Evolutionary conservation across 2,329 filamentous ascomycete species (phyloP).

Genomic region (Sordariomycetes sp.): DNA sequence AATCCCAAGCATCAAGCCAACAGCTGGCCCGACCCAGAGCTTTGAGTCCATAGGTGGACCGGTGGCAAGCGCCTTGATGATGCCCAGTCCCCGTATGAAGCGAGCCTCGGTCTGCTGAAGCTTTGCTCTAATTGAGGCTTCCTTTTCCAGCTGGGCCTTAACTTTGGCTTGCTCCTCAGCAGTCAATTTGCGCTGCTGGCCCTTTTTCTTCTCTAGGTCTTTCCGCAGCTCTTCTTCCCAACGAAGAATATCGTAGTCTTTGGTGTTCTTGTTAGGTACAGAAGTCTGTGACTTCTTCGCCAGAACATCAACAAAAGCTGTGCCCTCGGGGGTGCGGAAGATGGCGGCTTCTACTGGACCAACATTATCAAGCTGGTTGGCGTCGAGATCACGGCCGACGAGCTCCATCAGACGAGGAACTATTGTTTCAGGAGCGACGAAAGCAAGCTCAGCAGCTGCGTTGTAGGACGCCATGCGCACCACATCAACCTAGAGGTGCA

Average conservation of each 20-base stretch:
- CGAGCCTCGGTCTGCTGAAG: constrained; percentile 61
- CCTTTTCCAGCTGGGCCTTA: constrained; percentile 82
- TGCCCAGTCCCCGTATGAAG: constrained; percentile 74
- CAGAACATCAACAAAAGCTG: constrained; percentile 81
- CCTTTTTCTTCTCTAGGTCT: constrained; percentile 89
- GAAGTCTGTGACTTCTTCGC: constrained; percentile 66
- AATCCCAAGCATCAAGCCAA: constrained; percentile 61
- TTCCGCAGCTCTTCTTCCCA: constrained; percentile 91
- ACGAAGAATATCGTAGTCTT: constrained; percentile 91
- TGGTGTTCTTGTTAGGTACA: constrained; percentile 76
- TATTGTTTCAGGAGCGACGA: constrained; percentile 79
- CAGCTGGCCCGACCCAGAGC: constrained; percentile 78
- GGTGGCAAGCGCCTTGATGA: constrained; percentile 71
- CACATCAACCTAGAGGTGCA: constrained; percentile 14
- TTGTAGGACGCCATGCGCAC: constrained; percentile 67
- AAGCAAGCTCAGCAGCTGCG: constrained; percentile 83
- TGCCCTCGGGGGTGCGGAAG: constrained; percentile 82
- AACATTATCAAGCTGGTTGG: constrained; percentile 58
- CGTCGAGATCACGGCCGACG: constrained; percentile 64
- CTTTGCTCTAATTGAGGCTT: constrained; percentile 66
- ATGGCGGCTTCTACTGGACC: constrained; percentile 89
- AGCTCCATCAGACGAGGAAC: constrained; percentile 67
- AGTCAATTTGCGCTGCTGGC: constrained; percentile 81
- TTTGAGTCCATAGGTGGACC: constrained; percentile 85
- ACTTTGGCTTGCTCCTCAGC: constrained; percentile 84